Conservation (phyloP, 257 asterid genomes). For the Verbena officinalis region DNA sequence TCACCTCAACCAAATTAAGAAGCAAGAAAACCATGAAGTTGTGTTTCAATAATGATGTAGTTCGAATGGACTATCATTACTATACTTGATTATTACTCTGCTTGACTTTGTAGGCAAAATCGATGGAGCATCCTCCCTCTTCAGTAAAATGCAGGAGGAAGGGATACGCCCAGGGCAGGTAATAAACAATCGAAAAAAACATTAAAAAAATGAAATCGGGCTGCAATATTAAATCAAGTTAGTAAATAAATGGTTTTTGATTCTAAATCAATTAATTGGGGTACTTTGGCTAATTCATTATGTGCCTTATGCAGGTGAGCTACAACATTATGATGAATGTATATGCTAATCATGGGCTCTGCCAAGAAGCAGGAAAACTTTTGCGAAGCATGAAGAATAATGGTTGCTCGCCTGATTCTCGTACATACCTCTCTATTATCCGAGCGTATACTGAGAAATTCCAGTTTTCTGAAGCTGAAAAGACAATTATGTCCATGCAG, state of each 20-base stretch:
- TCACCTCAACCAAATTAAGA: slow-evolving; percentile 14
- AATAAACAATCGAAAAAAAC: background rate
- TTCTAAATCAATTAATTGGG: too few relatives aligned
- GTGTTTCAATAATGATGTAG: background rate
- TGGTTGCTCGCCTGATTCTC: slow-evolving; percentile 62
- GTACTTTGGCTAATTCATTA: background rate
- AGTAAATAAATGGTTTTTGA: too few relatives aligned
- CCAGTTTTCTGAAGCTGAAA: slow-evolving; percentile 62
- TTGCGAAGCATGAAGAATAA: slow-evolving; percentile 51
- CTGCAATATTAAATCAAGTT: too few relatives aligned
- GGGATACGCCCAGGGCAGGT: slow-evolving; percentile 89
- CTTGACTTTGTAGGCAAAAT: slow-evolving; percentile 61
- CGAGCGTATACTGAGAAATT: slow-evolving; percentile 56
- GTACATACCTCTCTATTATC: slow-evolving; percentile 63
- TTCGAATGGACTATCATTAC: slow-evolving; percentile 3
- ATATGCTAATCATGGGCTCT: slow-evolving; percentile 60
- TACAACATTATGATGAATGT: slow-evolving; percentile 66
- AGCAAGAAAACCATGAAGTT: background rate
- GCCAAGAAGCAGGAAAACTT: slow-evolving; percentile 63
- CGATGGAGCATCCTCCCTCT: slow-evolving; percentile 72
- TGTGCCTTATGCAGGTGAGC: slow-evolving; percentile 59
- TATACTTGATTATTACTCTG: slow-evolving; percentile 20
- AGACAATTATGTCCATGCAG: slow-evolving; percentile 56
- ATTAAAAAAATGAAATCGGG: too few relatives aligned
- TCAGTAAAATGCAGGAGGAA: slow-evolving; percentile 79